A percentile compares a stretch with the other conserved stretches of the same genome.
Conservation (phyloP, 768 basidiomycete genomes). For the Leccinum barrowsii region DNA sequence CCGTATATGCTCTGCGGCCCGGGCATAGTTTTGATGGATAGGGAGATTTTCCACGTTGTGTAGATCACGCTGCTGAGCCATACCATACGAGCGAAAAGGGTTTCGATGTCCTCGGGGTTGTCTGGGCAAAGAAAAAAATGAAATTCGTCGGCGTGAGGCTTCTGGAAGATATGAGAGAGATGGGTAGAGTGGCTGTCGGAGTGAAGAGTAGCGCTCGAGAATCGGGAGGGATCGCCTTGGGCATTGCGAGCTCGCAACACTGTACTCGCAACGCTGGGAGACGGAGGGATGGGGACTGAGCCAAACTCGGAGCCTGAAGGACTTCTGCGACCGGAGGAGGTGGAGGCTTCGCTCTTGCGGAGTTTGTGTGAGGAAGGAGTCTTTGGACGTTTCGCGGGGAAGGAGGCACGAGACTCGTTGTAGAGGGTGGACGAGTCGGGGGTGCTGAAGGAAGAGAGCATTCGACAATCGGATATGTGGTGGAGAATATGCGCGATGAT, state of each 20-base stretch:
- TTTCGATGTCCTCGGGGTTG: constrained; percentile 69
- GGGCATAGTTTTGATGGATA: constrained; percentile 78
- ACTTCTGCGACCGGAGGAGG: constrained; percentile 45
- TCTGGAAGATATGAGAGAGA: constrained; percentile 50
- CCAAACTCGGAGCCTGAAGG: constrained; percentile 55
- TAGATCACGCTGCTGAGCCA: constrained; percentile 58
- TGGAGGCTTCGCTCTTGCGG: constrained; percentile 53
- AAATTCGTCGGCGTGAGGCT: constrained; percentile 52
- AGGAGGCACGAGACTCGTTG: constrained; percentile 44
- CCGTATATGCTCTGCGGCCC: constrained; percentile 62
- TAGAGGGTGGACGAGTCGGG: constrained; percentile 59
- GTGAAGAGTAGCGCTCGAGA: constrained; percentile 40
- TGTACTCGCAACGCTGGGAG: constrained; percentile 28
- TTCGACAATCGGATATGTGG: too few species aligned
- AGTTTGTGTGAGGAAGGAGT: constrained; percentile 33
- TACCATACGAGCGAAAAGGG: constrained; percentile 70
- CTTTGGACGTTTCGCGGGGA: constrained; percentile 36
- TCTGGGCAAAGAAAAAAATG: constrained; percentile 51
- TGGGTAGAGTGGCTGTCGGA: constrained; percentile 45
- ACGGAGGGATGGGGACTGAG: constrained; percentile 35
- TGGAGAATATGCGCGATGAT: too few species aligned
- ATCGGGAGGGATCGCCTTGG: constrained; percentile 63
- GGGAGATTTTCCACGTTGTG: constrained; percentile 55
- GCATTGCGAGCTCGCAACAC: constrained; percentile 51
- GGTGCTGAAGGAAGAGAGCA: constrained; percentile 43